phyloP scores from a whole-genome alignment of 495 filamentous ascomycete species.

The Lophium mytilinum region DNA sequence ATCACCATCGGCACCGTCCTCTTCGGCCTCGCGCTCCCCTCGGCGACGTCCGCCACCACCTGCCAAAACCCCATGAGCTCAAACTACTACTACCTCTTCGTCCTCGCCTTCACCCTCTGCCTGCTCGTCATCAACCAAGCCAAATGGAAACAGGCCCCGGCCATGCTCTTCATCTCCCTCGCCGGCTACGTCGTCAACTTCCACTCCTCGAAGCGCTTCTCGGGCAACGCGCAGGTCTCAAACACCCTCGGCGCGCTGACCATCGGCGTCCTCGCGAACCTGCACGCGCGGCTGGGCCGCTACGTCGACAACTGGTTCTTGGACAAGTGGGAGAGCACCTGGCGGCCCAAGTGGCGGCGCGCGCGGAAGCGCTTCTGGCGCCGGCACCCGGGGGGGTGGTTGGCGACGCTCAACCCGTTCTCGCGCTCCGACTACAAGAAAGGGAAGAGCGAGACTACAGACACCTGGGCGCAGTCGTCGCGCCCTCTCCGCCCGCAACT shows the following conservation, averaged over 20 bases:
- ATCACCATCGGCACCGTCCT: slow-evolving; percentile 90
- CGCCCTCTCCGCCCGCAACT: background rate
- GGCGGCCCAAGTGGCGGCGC: slow-evolving; percentile 22
- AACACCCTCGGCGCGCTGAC: slow-evolving; percentile 80
- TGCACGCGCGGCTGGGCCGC: slow-evolving; percentile 68
- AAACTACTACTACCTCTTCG: slow-evolving; percentile 65
- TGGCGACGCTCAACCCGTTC: background rate
- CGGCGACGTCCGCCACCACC: slow-evolving; percentile 64
- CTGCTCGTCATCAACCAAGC: slow-evolving; percentile 82
- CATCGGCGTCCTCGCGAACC: slow-evolving; percentile 77
- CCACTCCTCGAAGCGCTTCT: slow-evolving; percentile 64
- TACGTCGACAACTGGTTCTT: slow-evolving; percentile 29
- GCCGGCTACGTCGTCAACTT: slow-evolving; percentile 83
- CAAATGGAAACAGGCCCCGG: slow-evolving; percentile 80
- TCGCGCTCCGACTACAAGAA: background rate
- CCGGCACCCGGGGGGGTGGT: background rate
- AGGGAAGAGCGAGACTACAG: background rate
- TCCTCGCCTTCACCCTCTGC: slow-evolving; percentile 71
- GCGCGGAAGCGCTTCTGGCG: slow-evolving; percentile 10
- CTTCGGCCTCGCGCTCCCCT: slow-evolving; percentile 70
- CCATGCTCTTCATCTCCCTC: slow-evolving; percentile 77
- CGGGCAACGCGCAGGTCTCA: slow-evolving; percentile 69
- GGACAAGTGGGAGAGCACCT: slow-evolving; percentile 28
- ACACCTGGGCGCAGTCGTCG: background rate
- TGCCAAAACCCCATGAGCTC: slow-evolving; percentile 57